These are phyloP conservation scores for Leccinum arenicola DNA, from an alignment of 768 basidiomycete species.

Conservation along the genomic window DNA sequence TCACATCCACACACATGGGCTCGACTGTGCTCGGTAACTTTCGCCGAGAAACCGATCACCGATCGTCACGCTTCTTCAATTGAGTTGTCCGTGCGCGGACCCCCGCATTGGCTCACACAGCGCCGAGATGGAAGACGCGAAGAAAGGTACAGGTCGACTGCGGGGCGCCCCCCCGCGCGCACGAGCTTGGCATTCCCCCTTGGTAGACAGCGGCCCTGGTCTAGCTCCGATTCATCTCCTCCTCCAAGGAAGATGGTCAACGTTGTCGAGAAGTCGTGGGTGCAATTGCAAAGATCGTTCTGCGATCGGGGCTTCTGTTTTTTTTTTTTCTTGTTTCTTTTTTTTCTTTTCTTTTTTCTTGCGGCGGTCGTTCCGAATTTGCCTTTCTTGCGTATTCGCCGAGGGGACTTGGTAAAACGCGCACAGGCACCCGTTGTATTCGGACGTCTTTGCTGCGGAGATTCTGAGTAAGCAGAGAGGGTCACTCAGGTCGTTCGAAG, in stretches of 20 bases:
- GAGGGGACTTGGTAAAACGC: background rate
- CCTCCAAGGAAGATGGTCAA: background rate
- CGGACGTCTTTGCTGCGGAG: background rate
- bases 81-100: background rate
- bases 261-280: background rate
- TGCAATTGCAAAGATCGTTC: background rate
- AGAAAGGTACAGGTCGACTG: background rate
- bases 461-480: background rate
- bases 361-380: background rate
- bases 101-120: background rate
- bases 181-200: background rate
- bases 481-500: background rate
- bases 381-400: background rate
- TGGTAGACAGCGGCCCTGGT: background rate
- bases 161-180: background rate
- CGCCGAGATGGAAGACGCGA: background rate
- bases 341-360: background rate
- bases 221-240: background rate
- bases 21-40: background rate
- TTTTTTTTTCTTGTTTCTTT: background rate
- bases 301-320: background rate
- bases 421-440: background rate
- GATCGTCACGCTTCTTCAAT: background rate
- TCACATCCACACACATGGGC: background rate
- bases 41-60: background rate